A percentile compares a stretch with the other conserved stretches of the same genome.
These are phyloP conservation scores for Diaporthe aspalathi DNA, from an alignment of 2,329 filamentous ascomycete genomes.

Conservation along the genomic window DNA sequence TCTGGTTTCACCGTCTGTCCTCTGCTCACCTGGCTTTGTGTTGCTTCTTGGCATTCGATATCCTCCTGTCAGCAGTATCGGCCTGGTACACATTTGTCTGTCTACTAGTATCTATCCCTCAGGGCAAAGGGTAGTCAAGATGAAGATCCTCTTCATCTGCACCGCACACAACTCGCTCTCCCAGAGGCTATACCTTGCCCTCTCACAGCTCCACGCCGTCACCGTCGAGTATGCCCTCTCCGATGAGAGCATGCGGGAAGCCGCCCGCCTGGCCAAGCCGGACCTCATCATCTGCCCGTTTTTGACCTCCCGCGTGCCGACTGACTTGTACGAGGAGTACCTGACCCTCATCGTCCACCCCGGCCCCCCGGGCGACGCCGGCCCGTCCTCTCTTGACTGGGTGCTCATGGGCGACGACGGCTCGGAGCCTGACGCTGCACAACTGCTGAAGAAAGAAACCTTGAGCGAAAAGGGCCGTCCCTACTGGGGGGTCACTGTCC, in stretches of 20 bases:
- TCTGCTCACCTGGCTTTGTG: neutral
- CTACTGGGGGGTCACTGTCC: constrained; percentile 55
- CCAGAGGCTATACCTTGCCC: constrained; percentile 51
- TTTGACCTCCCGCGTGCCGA: constrained; percentile 52
- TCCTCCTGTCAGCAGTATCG: neutral
- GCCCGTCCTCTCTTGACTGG: constrained; percentile 56
- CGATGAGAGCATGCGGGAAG: constrained; percentile 50
- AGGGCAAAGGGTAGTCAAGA: neutral
- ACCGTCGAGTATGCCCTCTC: constrained; percentile 54
- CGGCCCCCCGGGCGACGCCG: constrained; percentile 55
- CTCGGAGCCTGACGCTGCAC: constrained; percentile 46
- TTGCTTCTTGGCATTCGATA: constrained; percentile 8
- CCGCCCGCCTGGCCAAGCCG: constrained; percentile 50
- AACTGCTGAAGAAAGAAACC: constrained; percentile 45
- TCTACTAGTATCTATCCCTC: neutral
- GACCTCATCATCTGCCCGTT: constrained; percentile 57
- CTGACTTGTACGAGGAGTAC: constrained; percentile 50
- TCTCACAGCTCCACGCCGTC: constrained; percentile 51
- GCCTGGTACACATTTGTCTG: neutral
- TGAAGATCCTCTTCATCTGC: constrained; percentile 54
- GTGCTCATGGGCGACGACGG: constrained; percentile 56
- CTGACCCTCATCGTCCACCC: constrained; percentile 56
- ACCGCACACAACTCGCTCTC: constrained; percentile 58
- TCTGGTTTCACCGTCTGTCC: neutral
- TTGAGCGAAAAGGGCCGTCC: constrained; percentile 48